phyloP scores from a whole-genome alignment of 2,329 filamentous ascomycete species.

The Apiospora sp. region DNA sequence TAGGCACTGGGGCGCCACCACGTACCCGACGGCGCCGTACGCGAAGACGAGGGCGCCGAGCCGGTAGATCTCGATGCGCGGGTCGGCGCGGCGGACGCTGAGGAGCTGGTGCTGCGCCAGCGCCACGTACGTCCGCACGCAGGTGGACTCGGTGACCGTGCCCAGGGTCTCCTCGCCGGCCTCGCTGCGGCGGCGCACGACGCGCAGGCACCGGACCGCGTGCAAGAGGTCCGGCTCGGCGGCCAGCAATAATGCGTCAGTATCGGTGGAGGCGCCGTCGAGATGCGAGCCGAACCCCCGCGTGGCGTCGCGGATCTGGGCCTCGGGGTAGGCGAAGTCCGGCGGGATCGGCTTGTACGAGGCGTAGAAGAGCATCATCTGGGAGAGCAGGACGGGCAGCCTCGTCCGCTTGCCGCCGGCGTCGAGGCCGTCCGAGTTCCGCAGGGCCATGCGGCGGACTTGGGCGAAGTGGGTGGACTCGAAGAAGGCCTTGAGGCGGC shows the following conservation, averaged over 20 bases:
- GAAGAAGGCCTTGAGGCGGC: not conserved
- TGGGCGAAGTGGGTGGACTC: not conserved
- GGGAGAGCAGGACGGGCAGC: not conserved
- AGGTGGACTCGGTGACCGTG: not conserved
- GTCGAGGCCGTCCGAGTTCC: not conserved
- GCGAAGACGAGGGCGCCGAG: constrained; percentile 1
- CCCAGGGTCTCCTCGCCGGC: not conserved
- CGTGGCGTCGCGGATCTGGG: not conserved
- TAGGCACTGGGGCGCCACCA: not conserved
- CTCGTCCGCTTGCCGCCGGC: not conserved
- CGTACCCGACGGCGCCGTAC: not conserved
- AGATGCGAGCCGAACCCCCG: not conserved
- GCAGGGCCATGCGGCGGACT: not conserved
- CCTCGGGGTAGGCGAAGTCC: not conserved
- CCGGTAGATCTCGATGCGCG: not conserved
- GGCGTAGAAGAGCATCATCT: not conserved
- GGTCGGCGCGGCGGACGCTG: not conserved
- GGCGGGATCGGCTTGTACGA: not conserved
- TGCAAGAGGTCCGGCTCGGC: not conserved
- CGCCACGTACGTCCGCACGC: not conserved
- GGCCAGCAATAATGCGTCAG: not conserved
- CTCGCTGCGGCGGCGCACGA: not conserved
- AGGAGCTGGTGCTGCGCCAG: not conserved
- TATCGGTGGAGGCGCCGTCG: fast-evolving
- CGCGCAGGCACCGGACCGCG: not conserved